Evolutionary conservation across 352 stramenopile genomes (phyloP), one percentile per base, ranked within the genome.

Genomic region (Globisporangium parvum): DNA sequence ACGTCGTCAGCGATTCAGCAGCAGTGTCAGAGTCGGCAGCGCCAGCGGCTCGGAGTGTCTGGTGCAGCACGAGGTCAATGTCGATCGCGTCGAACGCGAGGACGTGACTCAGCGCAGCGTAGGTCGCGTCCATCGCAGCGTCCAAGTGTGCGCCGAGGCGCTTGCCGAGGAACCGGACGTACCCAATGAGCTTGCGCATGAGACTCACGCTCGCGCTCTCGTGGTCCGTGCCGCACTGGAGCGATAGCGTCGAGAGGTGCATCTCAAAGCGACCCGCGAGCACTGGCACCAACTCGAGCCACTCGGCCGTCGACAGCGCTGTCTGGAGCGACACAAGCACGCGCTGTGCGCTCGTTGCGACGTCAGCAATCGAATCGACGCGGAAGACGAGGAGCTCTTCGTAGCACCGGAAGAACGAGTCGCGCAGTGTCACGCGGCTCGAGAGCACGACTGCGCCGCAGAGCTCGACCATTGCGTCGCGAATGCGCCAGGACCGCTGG

Each of bases 371-470:
- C 6, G 60, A 42, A 35, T 95, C 80, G 11, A 71, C 69, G 28
- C 67, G 65, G 35, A 91, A 61, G 21, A 90, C 76, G 47, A 95
- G 66, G 31, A 93, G 70, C 51, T 91, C 79, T 55, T 95, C 85
- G 28, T 81, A 91, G 45, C 75, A 88, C 14, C 69, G 73, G 57
- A 95, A 83, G 35, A 92, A 93, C 6, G 71, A 86, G 3, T 67
- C 51, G 3, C 58, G 55, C 14, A 95, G 76, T 0, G 66, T 69
- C 45, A 20, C 47, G 10, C 74, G 79, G 26, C 81, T 90, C 17
- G 70, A 50, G 1, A 82, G 41, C 55, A 91, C 69, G 15, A 93
- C 67, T 12, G 63, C 69, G 41, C 56, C 57, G 50, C 81, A 95
- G 20, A 95, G 68, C 11, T 70, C 57, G n/a, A 78, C 74, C 21